Percentiles rank a stretch among this genome's conserved stretches.
phyloP scores from a whole-genome alignment of 768 basidiomycete species.

The Suillus placidus region DNA sequence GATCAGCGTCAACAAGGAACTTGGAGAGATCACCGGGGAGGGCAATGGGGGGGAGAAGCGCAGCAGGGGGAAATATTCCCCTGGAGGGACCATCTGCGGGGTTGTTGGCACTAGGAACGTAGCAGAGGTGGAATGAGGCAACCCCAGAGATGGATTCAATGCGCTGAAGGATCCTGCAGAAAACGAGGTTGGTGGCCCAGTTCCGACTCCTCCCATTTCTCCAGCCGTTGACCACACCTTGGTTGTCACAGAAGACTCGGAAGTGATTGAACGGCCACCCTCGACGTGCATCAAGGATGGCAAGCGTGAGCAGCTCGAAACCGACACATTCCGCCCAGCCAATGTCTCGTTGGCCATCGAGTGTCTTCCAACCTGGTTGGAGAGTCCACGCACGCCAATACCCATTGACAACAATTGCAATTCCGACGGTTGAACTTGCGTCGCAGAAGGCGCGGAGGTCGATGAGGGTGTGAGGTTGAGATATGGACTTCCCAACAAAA shows the following conservation, averaged over 20 bases:
- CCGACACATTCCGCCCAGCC: slow-evolving; percentile 50
- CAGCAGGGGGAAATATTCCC: background rate
- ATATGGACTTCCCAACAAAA: background rate
- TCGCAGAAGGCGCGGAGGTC: slow-evolving; percentile 33
- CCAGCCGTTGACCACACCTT: slow-evolving; percentile 41
- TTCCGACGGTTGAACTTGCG: slow-evolving; percentile 39
- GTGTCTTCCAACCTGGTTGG: slow-evolving; percentile 30
- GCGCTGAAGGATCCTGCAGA: slow-evolving; percentile 18
- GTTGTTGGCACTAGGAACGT: background rate
- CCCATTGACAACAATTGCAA: slow-evolving; percentile 29
- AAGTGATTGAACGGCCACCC: background rate
- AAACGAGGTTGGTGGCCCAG: slow-evolving; percentile 29
- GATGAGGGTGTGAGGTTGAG: slow-evolving; percentile 15
- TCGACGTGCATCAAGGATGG: slow-evolving; percentile 6
- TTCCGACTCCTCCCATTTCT: slow-evolving; percentile 32
- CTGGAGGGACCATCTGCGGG: background rate
- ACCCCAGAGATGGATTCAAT: background rate
- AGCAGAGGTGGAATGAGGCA: slow-evolving; percentile 11
- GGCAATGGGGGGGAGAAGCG: slow-evolving; percentile 27
- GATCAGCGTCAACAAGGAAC: slow-evolving; percentile 7
- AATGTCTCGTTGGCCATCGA: slow-evolving; percentile 37
- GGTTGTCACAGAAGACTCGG: slow-evolving; percentile 27
- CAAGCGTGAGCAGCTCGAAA: slow-evolving; percentile 41
- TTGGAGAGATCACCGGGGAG: slow-evolving; percentile 29
- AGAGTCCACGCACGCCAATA: slow-evolving; percentile 35